phyloP scores from a whole-genome alignment of 331 rosid species.

The Dryas integrifolia region DNA sequence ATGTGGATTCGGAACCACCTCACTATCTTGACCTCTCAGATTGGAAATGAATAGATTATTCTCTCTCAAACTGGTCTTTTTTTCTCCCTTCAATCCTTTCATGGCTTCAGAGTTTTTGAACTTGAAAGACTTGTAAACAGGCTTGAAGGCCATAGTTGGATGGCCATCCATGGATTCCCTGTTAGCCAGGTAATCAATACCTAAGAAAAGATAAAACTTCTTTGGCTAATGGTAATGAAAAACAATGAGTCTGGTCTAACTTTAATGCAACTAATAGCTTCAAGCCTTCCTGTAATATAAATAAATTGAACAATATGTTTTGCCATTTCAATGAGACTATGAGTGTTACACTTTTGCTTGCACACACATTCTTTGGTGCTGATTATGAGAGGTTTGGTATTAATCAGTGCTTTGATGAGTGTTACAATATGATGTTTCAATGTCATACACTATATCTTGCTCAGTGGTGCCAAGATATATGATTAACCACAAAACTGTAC shows the following conservation, averaged over 20 bases:
- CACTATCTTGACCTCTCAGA: not conserved
- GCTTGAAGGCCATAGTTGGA: conserved; percentile 20
- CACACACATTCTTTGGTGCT: too few relatives aligned
- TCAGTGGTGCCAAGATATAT: not conserved
- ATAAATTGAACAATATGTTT: too few relatives aligned
- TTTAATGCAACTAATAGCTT: too few relatives aligned
- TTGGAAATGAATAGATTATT: not conserved
- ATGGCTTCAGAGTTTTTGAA: conserved; percentile 29
- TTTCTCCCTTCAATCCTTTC: conserved; percentile 25
- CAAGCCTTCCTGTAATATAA: not conserved
- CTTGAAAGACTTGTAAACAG: conserved; percentile 33
- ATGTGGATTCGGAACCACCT: not conserved
- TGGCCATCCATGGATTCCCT: conserved; percentile 23
- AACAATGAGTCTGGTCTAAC: too few relatives aligned
- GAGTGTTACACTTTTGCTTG: too few relatives aligned
- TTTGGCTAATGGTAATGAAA: not conserved
- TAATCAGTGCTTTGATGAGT: not conserved
- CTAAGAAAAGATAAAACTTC: not conserved
- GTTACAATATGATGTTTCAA: not conserved
- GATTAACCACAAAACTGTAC: not conserved
- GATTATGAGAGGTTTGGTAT: too few relatives aligned
- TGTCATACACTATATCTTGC: not conserved
- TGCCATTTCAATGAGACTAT: too few relatives aligned
- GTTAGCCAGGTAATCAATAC: conserved; percentile 6
- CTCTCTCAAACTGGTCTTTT: conserved; percentile 19